Evolutionary conservation across 805 yeast genomes (phyloP).

Genomic region (Isabelozyma rhagii): DNA sequence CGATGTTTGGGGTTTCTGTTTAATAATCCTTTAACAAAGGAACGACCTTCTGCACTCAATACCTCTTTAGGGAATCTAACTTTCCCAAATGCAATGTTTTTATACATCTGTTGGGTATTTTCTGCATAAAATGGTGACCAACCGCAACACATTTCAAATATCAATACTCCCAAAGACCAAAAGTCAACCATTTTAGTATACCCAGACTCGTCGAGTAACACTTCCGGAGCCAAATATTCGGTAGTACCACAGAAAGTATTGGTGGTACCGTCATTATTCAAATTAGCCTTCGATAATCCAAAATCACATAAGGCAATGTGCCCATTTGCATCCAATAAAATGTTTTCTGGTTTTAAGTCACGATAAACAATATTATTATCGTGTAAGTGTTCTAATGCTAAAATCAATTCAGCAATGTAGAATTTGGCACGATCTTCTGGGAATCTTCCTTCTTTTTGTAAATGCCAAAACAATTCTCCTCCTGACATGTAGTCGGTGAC

Average conservation of each 20-base stretch:
- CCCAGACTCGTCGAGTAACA: slow-evolving; percentile 90
- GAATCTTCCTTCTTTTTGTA: slow-evolving; percentile 95
- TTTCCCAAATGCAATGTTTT: slow-evolving; percentile 97
- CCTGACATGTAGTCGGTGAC: slow-evolving; percentile 98
- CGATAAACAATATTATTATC: slow-evolving; percentile 95
- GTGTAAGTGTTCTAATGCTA: slow-evolving; percentile 92
- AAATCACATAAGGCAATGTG: slow-evolving; percentile 97
- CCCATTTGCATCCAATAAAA: slow-evolving; percentile 91
- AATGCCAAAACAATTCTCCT: slow-evolving; percentile 94
- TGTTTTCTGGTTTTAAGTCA: slow-evolving; percentile 96
- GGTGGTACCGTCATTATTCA: slow-evolving; percentile 82
- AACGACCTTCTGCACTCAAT: slow-evolving; percentile 86
- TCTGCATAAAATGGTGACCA: slow-evolving; percentile 99
- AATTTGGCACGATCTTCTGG: slow-evolving; percentile 92
- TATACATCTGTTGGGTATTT: slow-evolving; percentile 97
- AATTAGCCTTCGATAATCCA: slow-evolving; percentile 91
- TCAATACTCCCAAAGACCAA: slow-evolving; percentile 95
- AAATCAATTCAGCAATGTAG: slow-evolving; percentile 91
- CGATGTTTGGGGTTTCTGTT: slow-evolving; percentile 96
- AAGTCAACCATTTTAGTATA: slow-evolving; percentile 99
- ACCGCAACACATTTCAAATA: slow-evolving; percentile 99
- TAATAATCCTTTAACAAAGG: slow-evolving; percentile 90
- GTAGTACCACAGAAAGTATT: slow-evolving; percentile 99
- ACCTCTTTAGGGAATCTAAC: slow-evolving; percentile 97
- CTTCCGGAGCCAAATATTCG: slow-evolving; percentile 97